Conservation (phyloP, 805 yeast genomes). For the Lachancea fermentati region DNA sequence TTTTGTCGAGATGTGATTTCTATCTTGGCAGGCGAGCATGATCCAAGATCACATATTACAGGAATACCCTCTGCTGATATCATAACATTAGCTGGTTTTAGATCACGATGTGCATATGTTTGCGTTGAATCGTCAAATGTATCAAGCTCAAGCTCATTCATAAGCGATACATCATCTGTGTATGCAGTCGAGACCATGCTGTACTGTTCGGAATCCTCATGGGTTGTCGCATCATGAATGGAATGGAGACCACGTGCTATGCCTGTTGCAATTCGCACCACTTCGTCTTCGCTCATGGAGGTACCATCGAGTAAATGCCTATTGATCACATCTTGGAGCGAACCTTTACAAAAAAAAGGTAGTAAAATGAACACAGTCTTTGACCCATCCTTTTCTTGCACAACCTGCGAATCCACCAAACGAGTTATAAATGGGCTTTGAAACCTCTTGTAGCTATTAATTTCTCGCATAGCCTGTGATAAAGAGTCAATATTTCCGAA, state of each 20-base stretch:
- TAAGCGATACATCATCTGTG: conserved; percentile 26
- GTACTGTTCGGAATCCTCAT: conserved; percentile 13
- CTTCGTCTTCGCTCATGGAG: conserved; percentile 55
- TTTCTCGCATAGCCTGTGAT: conserved; percentile 68
- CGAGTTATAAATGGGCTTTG: conserved; percentile 60
- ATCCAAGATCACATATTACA: conserved; percentile 79
- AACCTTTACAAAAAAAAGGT: conserved; percentile 70
- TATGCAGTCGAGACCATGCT: conserved; percentile 16
- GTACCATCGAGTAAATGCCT: conserved; percentile 50
- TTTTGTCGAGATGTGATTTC: conserved; percentile 54
- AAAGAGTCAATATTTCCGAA: conserved; percentile 71
- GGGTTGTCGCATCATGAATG: conserved; percentile 47
- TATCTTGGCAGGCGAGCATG: conserved; percentile 60
- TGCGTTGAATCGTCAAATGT: conserved; percentile 11
- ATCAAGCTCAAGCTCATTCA: conserved; percentile 18
- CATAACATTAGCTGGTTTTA: conserved; percentile 89
- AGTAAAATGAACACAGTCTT: conserved; percentile 71
- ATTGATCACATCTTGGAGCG: conserved; percentile 77
- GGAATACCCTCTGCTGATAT: conserved; percentile 67
- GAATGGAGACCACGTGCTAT: conserved; percentile 68
- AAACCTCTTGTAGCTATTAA: conserved; percentile 69
- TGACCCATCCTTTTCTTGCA: conserved; percentile 73
- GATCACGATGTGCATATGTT: conserved; percentile 72
- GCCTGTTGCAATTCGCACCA: conserved; percentile 58
- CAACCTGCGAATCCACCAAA: conserved; percentile 63